Base-by-base conservation (phyloP, 441 rosid species). In the Adansonia rubrostipa region DNA sequence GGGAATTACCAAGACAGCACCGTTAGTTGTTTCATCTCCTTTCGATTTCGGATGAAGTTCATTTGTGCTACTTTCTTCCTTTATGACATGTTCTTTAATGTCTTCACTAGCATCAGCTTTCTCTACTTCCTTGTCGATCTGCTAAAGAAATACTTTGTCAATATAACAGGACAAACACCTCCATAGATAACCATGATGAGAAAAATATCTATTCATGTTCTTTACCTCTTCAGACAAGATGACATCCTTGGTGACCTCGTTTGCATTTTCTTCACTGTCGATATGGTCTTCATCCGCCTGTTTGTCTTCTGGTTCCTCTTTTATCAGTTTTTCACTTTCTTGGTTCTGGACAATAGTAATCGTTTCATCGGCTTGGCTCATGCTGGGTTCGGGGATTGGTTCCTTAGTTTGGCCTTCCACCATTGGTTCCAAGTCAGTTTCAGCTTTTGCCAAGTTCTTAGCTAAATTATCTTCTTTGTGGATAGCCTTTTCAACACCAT, bases 151-250 rank as follows among this genome's bases (percentile, higher is more conserved):
- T 44, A 74, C 24, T 19, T 7, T 6, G 13, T 71, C 51, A 73
- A 51, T 13, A 33, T 66, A 61, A 70, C 62, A 22, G 19, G 42
- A 36, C 42, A 36, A 50, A 60, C 50, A 28, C 50, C 7, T 33
- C 19, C 60, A 65, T 14, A 78, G 50, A 15, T 68, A 73, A 24
- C 74, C 19, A 14, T 63, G 5, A 13, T 15, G 14, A 24, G 48
- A 67, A 53, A 70, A 63, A 28, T 14, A 51, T 54, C 54, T 14
- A 54, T 54, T 5, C 2, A 11, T 67, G 58, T 14, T 74, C 36
- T 81, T 82, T 78, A 90, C 94, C 93, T 88, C 89, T 75, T 87
- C 71, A 48, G 87, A 74, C 56, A 74, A 78, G 70, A 79, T 83
- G 76, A 68, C 77, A 2, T 54, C 77, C 82, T 85, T 82, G 63